Base-by-base conservation (phyloP, 2,329 filamentous ascomycete genomes). In the Purpureocillium lavendulum region DNA sequence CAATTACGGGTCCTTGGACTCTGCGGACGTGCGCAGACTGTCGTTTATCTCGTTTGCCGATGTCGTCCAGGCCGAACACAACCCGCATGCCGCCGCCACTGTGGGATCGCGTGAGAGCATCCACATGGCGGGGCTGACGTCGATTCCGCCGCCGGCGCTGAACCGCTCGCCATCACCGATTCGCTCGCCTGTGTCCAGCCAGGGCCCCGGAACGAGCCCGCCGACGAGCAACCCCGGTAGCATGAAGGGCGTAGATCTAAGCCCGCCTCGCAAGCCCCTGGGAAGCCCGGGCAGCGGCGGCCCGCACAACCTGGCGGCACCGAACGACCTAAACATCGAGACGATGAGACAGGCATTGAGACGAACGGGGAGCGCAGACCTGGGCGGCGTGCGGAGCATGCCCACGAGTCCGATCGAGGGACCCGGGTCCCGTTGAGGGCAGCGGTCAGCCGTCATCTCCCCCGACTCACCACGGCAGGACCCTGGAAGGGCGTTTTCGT, bases 1-100 rank as follows among this genome's bases (percentile, higher is more conserved):
- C 42, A 87, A 80, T 56, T 90, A 90, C 58, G 86, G 82, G 26
- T 79, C 82, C 34, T 67, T 90, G 45, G 88, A 95, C 18, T 62
- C 60, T 8, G 73, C 77, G 35, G 89, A 95, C 53, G 77, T 94
- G 14, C 81, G 87, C 34, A 80, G 90, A 16, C 66, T 97, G 45
- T 92, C 85, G 59, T 97, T 97, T 65, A 94, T 97, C 57, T 95
- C 88, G 7, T 97, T 97, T 61, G 89, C 90, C 45, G 90, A 97
- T 54, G 87, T 97, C 9, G 87, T 97, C 31, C 87, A 94, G 57
- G 76, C 82, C 28, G 86, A 92, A 58, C 85, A 90, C 52, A 77
- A 90, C 52, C 77, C 77, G 24, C 75, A 80, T 42, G 66, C 69
- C 28, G 66, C 69, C 14, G 62, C 59, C 30, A 60, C 57, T 39